Conservation (phyloP, 345 rosid genomes). For the Gossypium longicalyx region DNA sequence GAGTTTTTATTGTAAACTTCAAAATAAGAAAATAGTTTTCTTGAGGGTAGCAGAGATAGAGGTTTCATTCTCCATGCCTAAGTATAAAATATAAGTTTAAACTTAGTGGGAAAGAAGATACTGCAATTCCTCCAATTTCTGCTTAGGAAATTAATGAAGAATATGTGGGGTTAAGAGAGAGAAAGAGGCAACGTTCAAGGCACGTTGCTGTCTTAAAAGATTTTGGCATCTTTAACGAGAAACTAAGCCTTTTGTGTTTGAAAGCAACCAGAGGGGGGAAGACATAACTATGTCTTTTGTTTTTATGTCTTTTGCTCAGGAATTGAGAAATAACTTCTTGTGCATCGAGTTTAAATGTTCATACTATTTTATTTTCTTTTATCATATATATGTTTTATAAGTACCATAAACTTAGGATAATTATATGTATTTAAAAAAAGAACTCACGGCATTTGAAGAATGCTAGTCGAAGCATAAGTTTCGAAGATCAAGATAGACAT, state of each 20-base stretch:
- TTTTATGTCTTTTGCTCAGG: background rate
- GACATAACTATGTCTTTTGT: background rate
- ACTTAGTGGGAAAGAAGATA: background rate
- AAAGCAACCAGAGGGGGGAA: slow-evolving; percentile 1
- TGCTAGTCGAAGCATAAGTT: too few species aligned
- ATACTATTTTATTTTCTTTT: too few species aligned
- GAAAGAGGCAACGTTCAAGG: background rate
- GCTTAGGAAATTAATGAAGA: background rate
- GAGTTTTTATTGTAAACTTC: background rate
- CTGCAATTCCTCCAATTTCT: background rate
- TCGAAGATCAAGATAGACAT: too few species aligned
- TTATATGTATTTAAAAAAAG: too few species aligned
- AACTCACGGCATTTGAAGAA: too few species aligned
- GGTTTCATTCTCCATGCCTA: slow-evolving; percentile 11
- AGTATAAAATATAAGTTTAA: background rate
- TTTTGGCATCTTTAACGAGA: slow-evolving; percentile 34
- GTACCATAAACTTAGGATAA: too few species aligned
- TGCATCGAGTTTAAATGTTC: too few species aligned
- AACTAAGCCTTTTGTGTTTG: slow-evolving; percentile 14
- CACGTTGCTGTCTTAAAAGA: slow-evolving; percentile 31
- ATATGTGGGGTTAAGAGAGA: slow-evolving; percentile 24
- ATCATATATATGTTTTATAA: too few species aligned
- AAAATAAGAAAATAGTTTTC: slow-evolving; percentile 14
- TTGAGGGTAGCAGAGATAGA: slow-evolving; percentile 12
- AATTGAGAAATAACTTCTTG: background rate